Evolutionary conservation across 106 monocot species (phyloP).

Genomic region (Hemerocallis citrina): DNA sequence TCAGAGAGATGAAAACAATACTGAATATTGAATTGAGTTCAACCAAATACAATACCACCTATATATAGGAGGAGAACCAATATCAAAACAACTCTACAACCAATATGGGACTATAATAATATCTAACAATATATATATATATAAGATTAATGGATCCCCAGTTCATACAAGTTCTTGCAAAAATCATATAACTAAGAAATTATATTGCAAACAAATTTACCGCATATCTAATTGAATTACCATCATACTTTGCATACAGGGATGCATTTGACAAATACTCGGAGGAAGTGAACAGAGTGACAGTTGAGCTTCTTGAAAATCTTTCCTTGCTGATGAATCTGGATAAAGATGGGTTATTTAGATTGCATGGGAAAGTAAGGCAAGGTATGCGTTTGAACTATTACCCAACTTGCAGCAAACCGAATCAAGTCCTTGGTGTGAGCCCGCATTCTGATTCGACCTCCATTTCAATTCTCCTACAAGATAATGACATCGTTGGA

Average conservation of each 20-base stretch:
- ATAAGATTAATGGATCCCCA: too few relatives aligned
- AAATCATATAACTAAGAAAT: too few relatives aligned
- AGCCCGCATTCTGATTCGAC: slow-evolving; percentile 5
- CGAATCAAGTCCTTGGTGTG: slow-evolving; percentile 7
- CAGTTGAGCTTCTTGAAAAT: neutral
- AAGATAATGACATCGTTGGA: neutral
- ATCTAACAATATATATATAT: too few relatives aligned
- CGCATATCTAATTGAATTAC: too few relatives aligned
- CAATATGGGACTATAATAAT: too few relatives aligned
- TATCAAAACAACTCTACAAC: too few relatives aligned
- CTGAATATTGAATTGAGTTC: too few relatives aligned
- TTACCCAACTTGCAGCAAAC: slow-evolving; percentile 4
- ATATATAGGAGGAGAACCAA: too few relatives aligned
- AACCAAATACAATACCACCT: too few relatives aligned
- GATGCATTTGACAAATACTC: slow-evolving; percentile 7
- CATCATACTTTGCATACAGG: neutral
- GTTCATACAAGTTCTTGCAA: too few relatives aligned
- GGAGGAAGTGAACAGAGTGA: neutral
- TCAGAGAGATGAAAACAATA: too few relatives aligned
- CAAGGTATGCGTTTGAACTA: slow-evolving; percentile 6
- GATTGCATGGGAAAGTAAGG: neutral
- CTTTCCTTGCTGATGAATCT: neutral
- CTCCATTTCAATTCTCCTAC: slow-evolving; percentile 5
- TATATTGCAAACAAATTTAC: too few relatives aligned
- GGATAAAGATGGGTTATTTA: neutral